Evolutionary conservation across 164 flowering plant genomes (phyloP).

Genomic region (Taxillus chinensis): DNA sequence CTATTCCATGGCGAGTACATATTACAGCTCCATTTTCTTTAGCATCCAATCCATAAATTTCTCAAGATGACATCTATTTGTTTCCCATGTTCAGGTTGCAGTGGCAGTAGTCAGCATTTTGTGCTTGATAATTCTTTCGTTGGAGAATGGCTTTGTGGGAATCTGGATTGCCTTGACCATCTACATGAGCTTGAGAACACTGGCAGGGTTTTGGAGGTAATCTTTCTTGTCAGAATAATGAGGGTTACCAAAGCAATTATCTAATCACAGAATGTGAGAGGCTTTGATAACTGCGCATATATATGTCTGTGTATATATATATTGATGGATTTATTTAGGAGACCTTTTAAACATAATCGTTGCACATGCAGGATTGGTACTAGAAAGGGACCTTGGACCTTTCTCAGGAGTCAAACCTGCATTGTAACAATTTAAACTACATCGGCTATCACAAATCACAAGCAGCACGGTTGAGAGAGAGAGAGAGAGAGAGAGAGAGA

Average conservation of each 20-base stretch:
- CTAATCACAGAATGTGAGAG: background rate
- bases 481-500: too few relatives aligned
- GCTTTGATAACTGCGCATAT: background rate
- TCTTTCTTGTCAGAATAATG: background rate
- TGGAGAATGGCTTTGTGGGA: slow-evolving; percentile 57
- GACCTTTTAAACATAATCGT: background rate
- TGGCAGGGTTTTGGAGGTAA: slow-evolving; percentile 50
- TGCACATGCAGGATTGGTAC: slow-evolving; percentile 50
- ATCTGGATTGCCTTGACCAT: background rate
- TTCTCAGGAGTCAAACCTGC: slow-evolving; percentile 21
- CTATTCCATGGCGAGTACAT: slow-evolving; percentile 57
- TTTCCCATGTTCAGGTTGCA: slow-evolving; percentile 38
- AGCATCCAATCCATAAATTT: too few relatives aligned
- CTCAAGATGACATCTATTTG: background rate
- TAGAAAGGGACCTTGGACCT: slow-evolving; percentile 59
- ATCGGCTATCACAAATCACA: too few relatives aligned
- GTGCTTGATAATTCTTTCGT: slow-evolving; percentile 44
- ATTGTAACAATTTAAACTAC: too few relatives aligned
- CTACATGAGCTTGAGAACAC: background rate
- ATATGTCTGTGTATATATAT: too few relatives aligned
- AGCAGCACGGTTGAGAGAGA: too few relatives aligned
- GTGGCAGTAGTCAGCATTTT: slow-evolving; percentile 70
- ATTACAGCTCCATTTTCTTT: background rate
- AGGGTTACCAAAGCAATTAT: background rate
- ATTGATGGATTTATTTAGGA: background rate